These are phyloP conservation scores for Chlorella sorokiniana DNA, from an alignment of 139 green algal species.

Conservation along the genomic window DNA sequence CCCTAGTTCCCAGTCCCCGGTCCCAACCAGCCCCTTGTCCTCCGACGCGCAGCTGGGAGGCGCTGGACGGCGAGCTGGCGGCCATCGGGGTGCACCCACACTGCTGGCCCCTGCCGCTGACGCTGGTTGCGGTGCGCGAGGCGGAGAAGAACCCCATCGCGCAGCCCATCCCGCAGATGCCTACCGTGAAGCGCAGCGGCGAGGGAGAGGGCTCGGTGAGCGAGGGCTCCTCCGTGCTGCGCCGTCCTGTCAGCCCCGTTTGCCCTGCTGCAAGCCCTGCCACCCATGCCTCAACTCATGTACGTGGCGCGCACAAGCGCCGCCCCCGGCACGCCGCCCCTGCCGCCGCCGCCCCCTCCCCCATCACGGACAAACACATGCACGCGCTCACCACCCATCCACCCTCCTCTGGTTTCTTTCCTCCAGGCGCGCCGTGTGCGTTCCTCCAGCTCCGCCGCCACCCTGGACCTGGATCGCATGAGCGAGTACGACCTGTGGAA, in stretches of 20 bases:
- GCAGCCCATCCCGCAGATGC: slow-evolving; percentile 27
- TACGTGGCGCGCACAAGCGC: no score
- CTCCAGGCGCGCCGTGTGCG: not conserved
- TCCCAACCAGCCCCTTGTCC: no score
- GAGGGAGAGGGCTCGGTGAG: not conserved
- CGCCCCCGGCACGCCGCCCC: no score
- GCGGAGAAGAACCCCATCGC: slow-evolving; percentile 39
- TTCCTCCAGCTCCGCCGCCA: not conserved
- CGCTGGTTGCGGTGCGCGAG: slow-evolving; percentile 21
- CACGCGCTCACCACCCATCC: not conserved
- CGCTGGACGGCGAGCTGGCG: slow-evolving; percentile 64
- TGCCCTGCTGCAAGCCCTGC: not conserved
- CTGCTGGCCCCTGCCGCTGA: slow-evolving; percentile 57
- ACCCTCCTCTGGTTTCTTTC: not conserved
- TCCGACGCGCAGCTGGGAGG: slow-evolving; percentile 78
- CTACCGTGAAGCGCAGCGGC: not conserved
- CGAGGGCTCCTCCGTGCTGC: not conserved
- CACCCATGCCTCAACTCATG: no score
- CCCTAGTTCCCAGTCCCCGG: no score
- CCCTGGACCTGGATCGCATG: slow-evolving; percentile 19
- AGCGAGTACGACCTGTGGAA: slow-evolving; percentile 23
- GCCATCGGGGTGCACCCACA: slow-evolving; percentile 55
- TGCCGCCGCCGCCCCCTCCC: no score
- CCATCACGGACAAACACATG: no score
- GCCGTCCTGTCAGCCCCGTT: not conserved